A percentile compares a stretch with the other conserved stretches of the same genome.
These are phyloP conservation scores for Dactylis glomerata DNA, from an alignment of 176 grass and related monocot species.

Conservation along the genomic window DNA sequence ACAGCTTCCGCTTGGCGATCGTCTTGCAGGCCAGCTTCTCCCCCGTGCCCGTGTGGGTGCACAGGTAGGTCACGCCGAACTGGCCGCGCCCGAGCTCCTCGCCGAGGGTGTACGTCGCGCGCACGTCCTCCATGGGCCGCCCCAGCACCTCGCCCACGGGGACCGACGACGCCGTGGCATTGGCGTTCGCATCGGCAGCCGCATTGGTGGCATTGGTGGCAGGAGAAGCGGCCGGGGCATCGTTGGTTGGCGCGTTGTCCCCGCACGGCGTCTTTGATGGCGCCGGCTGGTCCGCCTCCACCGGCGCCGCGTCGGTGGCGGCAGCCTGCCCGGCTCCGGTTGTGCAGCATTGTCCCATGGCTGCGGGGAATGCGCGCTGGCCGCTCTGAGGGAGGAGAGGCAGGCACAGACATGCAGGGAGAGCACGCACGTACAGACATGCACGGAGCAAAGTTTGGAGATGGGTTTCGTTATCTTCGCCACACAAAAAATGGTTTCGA, in stretches of 20 bases:
- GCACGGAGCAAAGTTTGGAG: neutral
- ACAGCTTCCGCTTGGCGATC: conserved; percentile 76
- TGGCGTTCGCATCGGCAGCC: neutral
- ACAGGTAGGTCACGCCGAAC: conserved; percentile 89
- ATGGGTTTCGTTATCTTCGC: neutral
- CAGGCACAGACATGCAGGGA: conserved; percentile 19
- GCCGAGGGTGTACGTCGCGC: conserved; percentile 47
- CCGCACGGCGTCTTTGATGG: neutral
- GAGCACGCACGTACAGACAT: conserved; percentile 12
- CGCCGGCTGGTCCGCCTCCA: neutral
- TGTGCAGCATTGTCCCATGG: conserved; percentile 74
- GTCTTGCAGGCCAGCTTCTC: conserved; percentile 79
- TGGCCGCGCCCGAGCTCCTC: conserved; percentile 88
- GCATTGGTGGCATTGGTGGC: neutral
- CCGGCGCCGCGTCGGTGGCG: neutral
- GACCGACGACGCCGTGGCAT: conserved; percentile 21
- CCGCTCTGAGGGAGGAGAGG: conserved; percentile 38
- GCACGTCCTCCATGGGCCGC: conserved; percentile 70
- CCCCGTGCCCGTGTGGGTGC: conserved; percentile 59
- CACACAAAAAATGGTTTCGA: neutral
- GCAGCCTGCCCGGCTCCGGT: neutral
- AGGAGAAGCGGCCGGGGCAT: neutral
- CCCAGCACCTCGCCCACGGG: conserved; percentile 59
- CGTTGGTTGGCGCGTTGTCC: neutral
- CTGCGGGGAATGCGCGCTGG: conserved; percentile 28